Percentiles rank a stretch among this genome's conserved stretches.
phyloP scores from a whole-genome alignment of 2,329 filamentous ascomycete species.

The Aureobasidium sp. region DNA sequence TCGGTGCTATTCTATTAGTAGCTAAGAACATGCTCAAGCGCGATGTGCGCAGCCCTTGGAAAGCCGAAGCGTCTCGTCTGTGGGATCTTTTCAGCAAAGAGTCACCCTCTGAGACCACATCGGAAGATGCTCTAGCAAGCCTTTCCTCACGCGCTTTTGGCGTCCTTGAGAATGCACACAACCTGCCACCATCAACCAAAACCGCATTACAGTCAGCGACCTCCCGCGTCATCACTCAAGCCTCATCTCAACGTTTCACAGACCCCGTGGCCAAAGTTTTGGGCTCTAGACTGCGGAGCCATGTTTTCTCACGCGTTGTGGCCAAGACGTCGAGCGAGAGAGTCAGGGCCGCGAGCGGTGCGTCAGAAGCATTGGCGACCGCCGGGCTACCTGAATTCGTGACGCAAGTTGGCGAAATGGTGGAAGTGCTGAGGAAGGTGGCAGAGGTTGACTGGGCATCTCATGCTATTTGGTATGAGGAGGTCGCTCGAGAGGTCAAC shows the following conservation, averaged over 20 bases:
- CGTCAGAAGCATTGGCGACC: constrained; percentile 61
- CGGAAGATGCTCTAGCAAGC: constrained; percentile 18
- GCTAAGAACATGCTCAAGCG: constrained; percentile 79
- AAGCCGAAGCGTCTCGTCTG: constrained; percentile 64
- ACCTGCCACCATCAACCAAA: constrained; percentile 43
- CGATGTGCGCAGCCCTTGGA: constrained; percentile 72
- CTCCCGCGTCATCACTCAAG: constrained; percentile 47
- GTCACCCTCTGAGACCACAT: constrained; percentile 1
- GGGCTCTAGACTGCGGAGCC: constrained; percentile 58
- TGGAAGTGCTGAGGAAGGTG: constrained; percentile 60
- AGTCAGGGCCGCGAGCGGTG: constrained; percentile 60
- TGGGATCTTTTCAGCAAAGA: constrained; percentile 55
- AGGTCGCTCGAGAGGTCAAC: constrained; percentile 39
- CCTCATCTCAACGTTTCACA: constrained; percentile 33
- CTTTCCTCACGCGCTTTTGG: constrained; percentile 40
- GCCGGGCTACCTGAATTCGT: constrained; percentile 70
- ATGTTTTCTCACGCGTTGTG: constrained; percentile 58
- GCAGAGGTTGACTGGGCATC: constrained; percentile 61
- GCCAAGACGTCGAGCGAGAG: constrained; percentile 64
- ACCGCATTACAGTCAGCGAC: constrained; percentile 38
- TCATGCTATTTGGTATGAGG: constrained; percentile 65
- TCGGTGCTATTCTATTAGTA: constrained; percentile 68
- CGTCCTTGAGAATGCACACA: constrained; percentile 43
- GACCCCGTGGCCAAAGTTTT: constrained; percentile 62
- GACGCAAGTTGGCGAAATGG: constrained; percentile 59